These are phyloP conservation scores for Trapa incisa DNA, from an alignment of 345 rosid genomes.

Conservation along the genomic window DNA sequence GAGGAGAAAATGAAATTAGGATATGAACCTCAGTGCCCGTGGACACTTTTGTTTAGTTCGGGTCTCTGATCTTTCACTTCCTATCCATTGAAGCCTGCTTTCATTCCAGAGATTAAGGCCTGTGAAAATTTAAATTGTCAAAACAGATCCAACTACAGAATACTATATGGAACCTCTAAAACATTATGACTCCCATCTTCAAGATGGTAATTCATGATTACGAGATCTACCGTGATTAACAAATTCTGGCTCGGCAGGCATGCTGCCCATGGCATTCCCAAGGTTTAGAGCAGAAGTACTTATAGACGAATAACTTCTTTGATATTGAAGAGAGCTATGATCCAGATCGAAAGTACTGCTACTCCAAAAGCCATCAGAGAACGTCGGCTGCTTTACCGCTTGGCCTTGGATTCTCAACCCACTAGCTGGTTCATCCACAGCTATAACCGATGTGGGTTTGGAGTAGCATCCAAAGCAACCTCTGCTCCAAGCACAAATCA, in stretches of 20 bases:
- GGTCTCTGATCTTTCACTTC: slow-evolving; percentile 21
- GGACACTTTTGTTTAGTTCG: slow-evolving; percentile 19
- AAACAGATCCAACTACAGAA: not conserved
- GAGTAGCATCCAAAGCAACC: slow-evolving; percentile 66
- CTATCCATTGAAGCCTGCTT: slow-evolving; percentile 50
- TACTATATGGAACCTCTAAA: not conserved
- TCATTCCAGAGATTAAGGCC: slow-evolving; percentile 61
- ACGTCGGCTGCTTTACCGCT: slow-evolving; percentile 24
- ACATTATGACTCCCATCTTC: not conserved
- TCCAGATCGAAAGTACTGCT: slow-evolving; percentile 57
- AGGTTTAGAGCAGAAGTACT: slow-evolving; percentile 21
- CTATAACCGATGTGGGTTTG: slow-evolving; percentile 32
- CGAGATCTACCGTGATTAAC: slow-evolving; percentile 30
- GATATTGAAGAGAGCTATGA: slow-evolving; percentile 28
- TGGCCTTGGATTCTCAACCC: slow-evolving; percentile 36
- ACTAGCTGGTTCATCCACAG: slow-evolving; percentile 38
- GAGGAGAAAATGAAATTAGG: not conserved
- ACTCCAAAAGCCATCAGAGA: slow-evolving; percentile 57
- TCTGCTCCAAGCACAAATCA: slow-evolving; percentile 17
- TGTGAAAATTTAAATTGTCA: slow-evolving; percentile 5
- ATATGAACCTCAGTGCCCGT: slow-evolving; percentile 31
- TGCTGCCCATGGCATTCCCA: slow-evolving; percentile 11
- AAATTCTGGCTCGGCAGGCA: slow-evolving; percentile 25
- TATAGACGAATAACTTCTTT: slow-evolving; percentile 43
- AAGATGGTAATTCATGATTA: not conserved